Base-by-base conservation (phyloP, 2,329 filamentous ascomycete genomes). In the Paraphoma chrysanthemicola region DNA sequence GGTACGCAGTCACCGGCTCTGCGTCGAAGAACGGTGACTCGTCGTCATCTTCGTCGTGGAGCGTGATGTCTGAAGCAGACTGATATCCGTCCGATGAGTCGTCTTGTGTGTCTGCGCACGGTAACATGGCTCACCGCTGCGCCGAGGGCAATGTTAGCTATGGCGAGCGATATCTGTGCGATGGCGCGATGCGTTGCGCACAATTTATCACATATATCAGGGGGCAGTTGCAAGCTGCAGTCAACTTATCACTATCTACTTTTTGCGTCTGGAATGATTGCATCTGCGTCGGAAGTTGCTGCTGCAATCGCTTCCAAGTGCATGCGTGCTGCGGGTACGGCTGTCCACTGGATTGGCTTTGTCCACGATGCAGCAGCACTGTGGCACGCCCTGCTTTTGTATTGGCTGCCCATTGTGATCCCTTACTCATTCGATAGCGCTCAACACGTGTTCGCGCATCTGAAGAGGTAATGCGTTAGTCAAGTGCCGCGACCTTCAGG, bases 31-130 rank as follows among this genome's bases (percentile, higher is more conserved):
- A 53, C 50, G 17, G 42, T 12, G 53, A 46, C 39, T 42, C 39
- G n/a, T 36, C 46, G 10, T 56, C 45, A 23, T 57, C 41, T 17
- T 44, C 51, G 29, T 64, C 41, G 51, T 47, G 45, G 31, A 64
- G 53, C 10, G 57, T 64, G 29, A 42, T 62, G 58, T 64, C 54
- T 30, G 64, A 66, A n/a, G 54, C 57, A 14, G 33, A 36, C 33
- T 36, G 10, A 7, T 36, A 10, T 46, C 60, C 54, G 51, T 51
- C 57, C 46, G 54, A 59, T 16, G 62, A 54, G 46, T 59, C 58
- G 42, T 54, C 42, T 6, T 38, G 39, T 14, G 23, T 39, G 28
- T 7, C 12, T 50, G 45, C 30, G 16, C 38, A 49, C 23, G 39
- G 54, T 49, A 33, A 38, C 55, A 48, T 48, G 36, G 47, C 43